A percentile compares a stretch with the other conserved stretches of the same genome.
phyloP scores from a whole-genome alignment of 768 basidiomycete genomes.

The Pholiota conissans region DNA sequence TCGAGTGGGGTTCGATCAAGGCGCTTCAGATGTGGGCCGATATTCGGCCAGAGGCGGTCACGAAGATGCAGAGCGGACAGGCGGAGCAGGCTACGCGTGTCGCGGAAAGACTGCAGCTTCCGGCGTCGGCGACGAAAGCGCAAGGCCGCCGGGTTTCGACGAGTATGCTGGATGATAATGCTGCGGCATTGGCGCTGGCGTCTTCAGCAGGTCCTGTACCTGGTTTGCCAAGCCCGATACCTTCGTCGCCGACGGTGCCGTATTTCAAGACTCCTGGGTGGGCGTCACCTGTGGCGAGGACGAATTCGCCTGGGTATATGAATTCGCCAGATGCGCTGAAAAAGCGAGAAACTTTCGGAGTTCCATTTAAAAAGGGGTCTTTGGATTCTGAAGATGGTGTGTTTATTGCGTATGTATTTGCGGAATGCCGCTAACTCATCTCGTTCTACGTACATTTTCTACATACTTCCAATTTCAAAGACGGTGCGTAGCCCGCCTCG shows the following conservation, averaged over 20 bases:
- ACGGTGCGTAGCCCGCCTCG: not conserved
- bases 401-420: not conserved
- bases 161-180: constrained; percentile 1
- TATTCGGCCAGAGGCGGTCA: constrained; percentile 57
- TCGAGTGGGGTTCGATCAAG: constrained; percentile 99
- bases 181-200: constrained; percentile 8
- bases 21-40: constrained; percentile 93
- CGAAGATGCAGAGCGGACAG: constrained; percentile 37
- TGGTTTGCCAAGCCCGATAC: constrained; percentile 6
- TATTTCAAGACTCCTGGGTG: constrained; percentile 10
- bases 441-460: not conserved
- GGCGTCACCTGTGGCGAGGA: not conserved
- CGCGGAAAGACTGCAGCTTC: constrained; percentile 47
- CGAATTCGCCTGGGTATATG: not conserved
- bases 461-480: not conserved
- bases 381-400: constrained; percentile 5
- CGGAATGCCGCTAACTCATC: too few relatives aligned
- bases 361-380: not conserved
- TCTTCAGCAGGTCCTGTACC: constrained; percentile 19
- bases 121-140: constrained; percentile 1
- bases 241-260: constrained; percentile 13
- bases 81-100: constrained; percentile 41
- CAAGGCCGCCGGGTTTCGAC: not conserved
- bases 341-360: not conserved
- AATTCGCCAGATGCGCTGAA: not conserved